A percentile compares a stretch with the other conserved stretches of the same genome.
phyloP scores from a whole-genome alignment of 805 yeast genomes.

The Wickerhamomyces canadensis region DNA sequence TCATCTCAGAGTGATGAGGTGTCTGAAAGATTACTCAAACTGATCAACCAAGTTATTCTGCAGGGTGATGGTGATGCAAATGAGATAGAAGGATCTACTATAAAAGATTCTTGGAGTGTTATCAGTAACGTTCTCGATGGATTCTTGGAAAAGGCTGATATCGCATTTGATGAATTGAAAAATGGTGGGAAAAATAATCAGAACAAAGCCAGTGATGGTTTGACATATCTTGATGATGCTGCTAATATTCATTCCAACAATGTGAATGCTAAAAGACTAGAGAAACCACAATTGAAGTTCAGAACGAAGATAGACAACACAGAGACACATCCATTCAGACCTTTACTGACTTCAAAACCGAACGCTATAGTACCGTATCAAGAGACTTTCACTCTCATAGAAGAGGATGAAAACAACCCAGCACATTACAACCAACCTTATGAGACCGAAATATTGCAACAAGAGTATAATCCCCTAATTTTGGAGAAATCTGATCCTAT shows the following conservation, averaged over 20 bases:
- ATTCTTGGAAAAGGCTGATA: constrained; percentile 72
- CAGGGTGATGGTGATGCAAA: constrained; percentile 27
- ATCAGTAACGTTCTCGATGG: constrained; percentile 61
- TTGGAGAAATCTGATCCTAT: constrained; percentile 42
- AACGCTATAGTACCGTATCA: constrained; percentile 53
- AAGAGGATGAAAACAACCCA: constrained; percentile 38
- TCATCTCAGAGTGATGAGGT: constrained; percentile 34
- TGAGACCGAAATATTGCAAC: constrained; percentile 60
- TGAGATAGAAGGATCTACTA: constrained; percentile 33
- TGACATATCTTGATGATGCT: constrained; percentile 49
- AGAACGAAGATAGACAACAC: constrained; percentile 57
- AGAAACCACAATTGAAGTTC: constrained; percentile 70
- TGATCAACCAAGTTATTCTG: constrained; percentile 41
- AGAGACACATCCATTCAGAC: constrained; percentile 69
- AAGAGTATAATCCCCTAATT: constrained; percentile 61
- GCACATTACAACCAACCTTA: constrained; percentile 79
- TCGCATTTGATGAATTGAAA: constrained; percentile 46
- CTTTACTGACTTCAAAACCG: constrained; percentile 69
- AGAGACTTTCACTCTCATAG: constrained; percentile 38
- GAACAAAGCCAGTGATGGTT: constrained; percentile 6
- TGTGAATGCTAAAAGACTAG: constrained; percentile 27
- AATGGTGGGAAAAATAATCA: constrained; percentile 8
- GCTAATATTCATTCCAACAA: constrained; percentile 10
- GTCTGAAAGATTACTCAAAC: constrained; percentile 36
- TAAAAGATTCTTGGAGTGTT: constrained; percentile 53